Conservation (phyloP, 208 protist species). For the Leishmania major region DNA sequence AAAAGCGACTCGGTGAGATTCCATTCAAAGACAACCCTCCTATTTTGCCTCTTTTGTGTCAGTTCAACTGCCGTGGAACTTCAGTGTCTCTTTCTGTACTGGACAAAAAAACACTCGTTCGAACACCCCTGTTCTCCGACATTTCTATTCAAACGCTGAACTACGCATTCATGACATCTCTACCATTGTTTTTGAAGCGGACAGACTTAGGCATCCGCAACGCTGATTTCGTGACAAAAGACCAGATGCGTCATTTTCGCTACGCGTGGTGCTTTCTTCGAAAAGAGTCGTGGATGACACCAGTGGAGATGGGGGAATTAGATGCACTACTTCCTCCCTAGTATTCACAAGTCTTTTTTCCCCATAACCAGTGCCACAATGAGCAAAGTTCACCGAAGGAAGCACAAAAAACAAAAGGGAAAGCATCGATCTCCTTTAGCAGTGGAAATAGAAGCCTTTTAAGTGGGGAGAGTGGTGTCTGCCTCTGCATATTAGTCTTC, state of each 20-base stretch:
- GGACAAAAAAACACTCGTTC: conserved; percentile 49
- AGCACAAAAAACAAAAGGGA: neutral
- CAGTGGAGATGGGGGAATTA: conserved; percentile 80
- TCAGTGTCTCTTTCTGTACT: conserved; percentile 63
- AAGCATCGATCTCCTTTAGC: neutral
- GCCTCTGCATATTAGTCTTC: neutral
- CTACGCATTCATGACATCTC: conserved; percentile 78
- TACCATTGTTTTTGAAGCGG: conserved; percentile 81
- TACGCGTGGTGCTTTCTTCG: conserved; percentile 89
- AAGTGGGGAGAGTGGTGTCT: no score
- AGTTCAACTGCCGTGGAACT: conserved; percentile 57
- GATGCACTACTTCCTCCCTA: conserved; percentile 75
- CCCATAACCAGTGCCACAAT: neutral
- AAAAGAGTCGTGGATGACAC: conserved; percentile 76
- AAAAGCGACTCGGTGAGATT: conserved; percentile 18
- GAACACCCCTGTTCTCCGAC: conserved; percentile 53
- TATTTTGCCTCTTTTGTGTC: conserved; percentile 41
- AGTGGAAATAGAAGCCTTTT: neutral
- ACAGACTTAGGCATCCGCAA: conserved; percentile 85
- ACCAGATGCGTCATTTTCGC: conserved; percentile 85
- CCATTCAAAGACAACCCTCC: conserved; percentile 32
- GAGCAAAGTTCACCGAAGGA: neutral
- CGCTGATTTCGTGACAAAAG: conserved; percentile 76
- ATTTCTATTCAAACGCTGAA: conserved; percentile 75
- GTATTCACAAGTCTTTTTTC: conserved; percentile 16